Percentiles rank a stretch among this genome's conserved stretches.
These are phyloP conservation scores for Trichoderma guizhouense DNA, from an alignment of 2,329 filamentous ascomycete genomes.

Conservation along the genomic window DNA sequence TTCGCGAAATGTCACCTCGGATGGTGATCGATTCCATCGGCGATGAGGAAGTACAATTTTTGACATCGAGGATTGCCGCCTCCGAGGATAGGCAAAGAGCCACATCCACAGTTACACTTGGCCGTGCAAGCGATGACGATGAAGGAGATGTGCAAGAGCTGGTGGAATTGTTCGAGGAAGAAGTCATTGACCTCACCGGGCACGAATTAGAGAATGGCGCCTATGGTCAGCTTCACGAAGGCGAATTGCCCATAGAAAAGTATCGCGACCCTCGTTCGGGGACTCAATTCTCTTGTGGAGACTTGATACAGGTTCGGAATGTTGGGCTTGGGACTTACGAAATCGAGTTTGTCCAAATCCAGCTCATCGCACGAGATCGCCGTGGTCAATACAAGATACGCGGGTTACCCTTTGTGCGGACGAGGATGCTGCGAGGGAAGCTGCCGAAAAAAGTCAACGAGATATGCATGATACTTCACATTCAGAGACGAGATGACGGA, in stretches of 20 bases:
- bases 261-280: constrained; percentile 12
- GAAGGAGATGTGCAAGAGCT: not conserved
- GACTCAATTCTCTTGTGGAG: constrained; percentile 23
- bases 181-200: constrained; percentile 36
- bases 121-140: not conserved
- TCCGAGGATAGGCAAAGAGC: not conserved
- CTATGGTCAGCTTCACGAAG: constrained; percentile 20
- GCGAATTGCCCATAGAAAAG: constrained; percentile 25
- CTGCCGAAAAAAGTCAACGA: constrained; percentile 43
- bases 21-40: not conserved
- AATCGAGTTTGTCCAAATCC: constrained; percentile 42
- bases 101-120: constrained; percentile 26
- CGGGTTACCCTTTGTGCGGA: constrained; percentile 39
- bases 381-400: constrained; percentile 31
- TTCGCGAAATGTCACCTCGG: not conserved
- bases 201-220: constrained; percentile 22
- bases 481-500: constrained; percentile 37
- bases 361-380: constrained; percentile 35
- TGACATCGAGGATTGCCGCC: not conserved
- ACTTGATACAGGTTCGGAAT: constrained; percentile 30
- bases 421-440: constrained; percentile 34
- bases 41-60: constrained; percentile 1
- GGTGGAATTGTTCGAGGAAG: constrained; percentile 19
- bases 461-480: constrained; percentile 36
- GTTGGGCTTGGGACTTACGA: constrained; percentile 24